These are phyloP conservation scores for Cavenderia fasciculata DNA, from an alignment of 78 protist species.

Conservation along the genomic window DNA sequence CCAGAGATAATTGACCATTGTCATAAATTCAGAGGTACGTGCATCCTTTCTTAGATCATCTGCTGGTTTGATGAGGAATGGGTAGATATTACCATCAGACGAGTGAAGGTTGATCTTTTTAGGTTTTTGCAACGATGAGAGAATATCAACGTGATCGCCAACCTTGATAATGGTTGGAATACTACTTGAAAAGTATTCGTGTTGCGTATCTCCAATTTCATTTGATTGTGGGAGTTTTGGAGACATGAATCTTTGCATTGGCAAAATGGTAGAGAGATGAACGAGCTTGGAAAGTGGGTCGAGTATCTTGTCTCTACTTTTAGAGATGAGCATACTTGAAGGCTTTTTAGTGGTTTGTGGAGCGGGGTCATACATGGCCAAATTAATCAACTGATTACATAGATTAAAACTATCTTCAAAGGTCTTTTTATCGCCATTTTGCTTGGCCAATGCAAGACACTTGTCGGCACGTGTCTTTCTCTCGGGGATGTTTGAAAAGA, in stretches of 20 bases:
- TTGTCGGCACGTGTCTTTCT: conserved; percentile 16
- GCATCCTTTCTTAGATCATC: conserved; percentile 96
- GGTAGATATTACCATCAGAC: conserved; percentile 62
- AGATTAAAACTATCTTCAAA: conserved; percentile 7
- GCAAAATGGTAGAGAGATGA: conserved; percentile 55
- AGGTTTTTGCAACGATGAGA: conserved; percentile 91
- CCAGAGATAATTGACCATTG: conserved; percentile 87
- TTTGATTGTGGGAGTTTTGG: conserved; percentile 44
- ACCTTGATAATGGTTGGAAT: conserved; percentile 62
- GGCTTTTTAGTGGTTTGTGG: not conserved
- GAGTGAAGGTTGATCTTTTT: conserved; percentile 81
- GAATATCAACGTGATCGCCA: conserved; percentile 71
- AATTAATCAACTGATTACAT: not conserved
- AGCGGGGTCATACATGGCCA: not conserved
- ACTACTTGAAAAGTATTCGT: not conserved
- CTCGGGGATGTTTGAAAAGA: not conserved
- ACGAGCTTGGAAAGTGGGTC: conserved; percentile 6
- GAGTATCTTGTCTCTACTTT: no score
- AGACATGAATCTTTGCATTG: conserved; percentile 58
- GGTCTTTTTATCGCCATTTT: not conserved
- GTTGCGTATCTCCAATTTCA: not conserved
- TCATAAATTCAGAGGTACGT: conserved; percentile 93
- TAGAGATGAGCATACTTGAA: not conserved
- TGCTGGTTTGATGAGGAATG: conserved; percentile 93
- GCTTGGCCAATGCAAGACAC: conserved; percentile 1